Percentiles rank a stretch among this genome's conserved stretches.
phyloP scores from a whole-genome alignment of 345 rosid species.

The Pistacia atlantica region DNA sequence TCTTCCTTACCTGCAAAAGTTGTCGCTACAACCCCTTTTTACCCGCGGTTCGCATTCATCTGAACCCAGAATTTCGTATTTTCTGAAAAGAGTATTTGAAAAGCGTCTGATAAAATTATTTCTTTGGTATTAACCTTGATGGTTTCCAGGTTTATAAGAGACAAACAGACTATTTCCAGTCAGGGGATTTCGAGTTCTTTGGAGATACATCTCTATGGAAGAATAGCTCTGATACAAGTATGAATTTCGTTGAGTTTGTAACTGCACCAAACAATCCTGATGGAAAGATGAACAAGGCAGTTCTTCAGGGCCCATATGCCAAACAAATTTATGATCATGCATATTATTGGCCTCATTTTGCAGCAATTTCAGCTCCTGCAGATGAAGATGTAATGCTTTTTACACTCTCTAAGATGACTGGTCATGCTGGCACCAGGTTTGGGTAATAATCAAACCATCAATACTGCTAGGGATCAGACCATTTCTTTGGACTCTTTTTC shows the following conservation, averaged over 20 bases:
- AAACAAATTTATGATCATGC: slow-evolving; percentile 62
- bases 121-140: background rate
- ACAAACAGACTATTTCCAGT: slow-evolving; percentile 50
- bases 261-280: slow-evolving; percentile 87
- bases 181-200: slow-evolving; percentile 36
- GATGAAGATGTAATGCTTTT: slow-evolving; percentile 58
- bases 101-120: background rate
- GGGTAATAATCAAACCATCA: slow-evolving; percentile 35
- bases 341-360: slow-evolving; percentile 78
- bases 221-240: slow-evolving; percentile 9
- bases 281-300: slow-evolving; percentile 50
- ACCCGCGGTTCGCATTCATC: slow-evolving; percentile 38
- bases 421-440: slow-evolving; percentile 79
- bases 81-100: no score
- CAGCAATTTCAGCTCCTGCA: slow-evolving; percentile 56
- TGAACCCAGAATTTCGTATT: no score
- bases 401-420: slow-evolving; percentile 73
- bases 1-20: slow-evolving; percentile 47
- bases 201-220: slow-evolving; percentile 57
- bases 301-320: slow-evolving; percentile 55
- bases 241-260: slow-evolving; percentile 56
- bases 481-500: no score
- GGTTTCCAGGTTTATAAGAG: slow-evolving; percentile 35
- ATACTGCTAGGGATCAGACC: no score
- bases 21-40: slow-evolving; percentile 60